Conservation (phyloP, 2,329 filamentous ascomycete species). For the Xylariaceae sp. region DNA sequence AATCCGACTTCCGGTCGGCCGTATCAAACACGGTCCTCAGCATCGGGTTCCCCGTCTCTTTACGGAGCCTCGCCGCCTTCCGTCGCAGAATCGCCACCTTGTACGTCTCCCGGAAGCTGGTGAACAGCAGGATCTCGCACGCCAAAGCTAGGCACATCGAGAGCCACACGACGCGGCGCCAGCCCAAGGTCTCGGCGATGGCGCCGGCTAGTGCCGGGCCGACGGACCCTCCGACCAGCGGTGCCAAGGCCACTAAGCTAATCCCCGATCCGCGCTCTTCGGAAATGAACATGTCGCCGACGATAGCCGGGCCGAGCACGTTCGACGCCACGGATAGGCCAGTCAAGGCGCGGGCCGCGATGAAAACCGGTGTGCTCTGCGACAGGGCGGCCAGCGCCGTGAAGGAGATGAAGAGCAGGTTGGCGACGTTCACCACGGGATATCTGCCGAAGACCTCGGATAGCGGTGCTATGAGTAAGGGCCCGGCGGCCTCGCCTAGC, state of each 20-base stretch:
- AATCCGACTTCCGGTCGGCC: slow-evolving; percentile 21
- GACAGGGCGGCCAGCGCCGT: slow-evolving; percentile 44
- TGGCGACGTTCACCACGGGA: slow-evolving; percentile 49
- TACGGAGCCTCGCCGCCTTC: slow-evolving; percentile 33
- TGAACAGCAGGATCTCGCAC: slow-evolving; percentile 47
- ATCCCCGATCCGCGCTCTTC: slow-evolving; percentile 55
- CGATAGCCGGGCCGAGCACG: slow-evolving; percentile 57
- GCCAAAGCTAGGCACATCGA: slow-evolving; percentile 41
- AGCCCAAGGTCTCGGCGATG: slow-evolving; percentile 50
- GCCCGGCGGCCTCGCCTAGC: slow-evolving; percentile 58
- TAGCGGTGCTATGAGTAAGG: slow-evolving; percentile 55
- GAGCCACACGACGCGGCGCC: slow-evolving; percentile 49
- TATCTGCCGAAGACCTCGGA: slow-evolving; percentile 56
- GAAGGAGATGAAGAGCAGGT: slow-evolving; percentile 44
- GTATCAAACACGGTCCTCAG: slow-evolving; percentile 32
- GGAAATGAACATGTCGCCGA: slow-evolving; percentile 56
- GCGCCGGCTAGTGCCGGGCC: slow-evolving; percentile 51
- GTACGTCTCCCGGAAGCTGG: slow-evolving; percentile 56
- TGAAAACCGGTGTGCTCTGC: slow-evolving; percentile 42
- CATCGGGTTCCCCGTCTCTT: slow-evolving; percentile 29
- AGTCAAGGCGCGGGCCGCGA: slow-evolving; percentile 50
- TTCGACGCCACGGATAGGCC: slow-evolving; percentile 60
- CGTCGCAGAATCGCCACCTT: slow-evolving; percentile 48
- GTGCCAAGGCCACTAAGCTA: slow-evolving; percentile 51
- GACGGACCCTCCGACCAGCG: slow-evolving; percentile 51